These are phyloP conservation scores for Aspergillus nanangensis DNA, from an alignment of 495 filamentous ascomycete genomes.

Conservation along the genomic window DNA sequence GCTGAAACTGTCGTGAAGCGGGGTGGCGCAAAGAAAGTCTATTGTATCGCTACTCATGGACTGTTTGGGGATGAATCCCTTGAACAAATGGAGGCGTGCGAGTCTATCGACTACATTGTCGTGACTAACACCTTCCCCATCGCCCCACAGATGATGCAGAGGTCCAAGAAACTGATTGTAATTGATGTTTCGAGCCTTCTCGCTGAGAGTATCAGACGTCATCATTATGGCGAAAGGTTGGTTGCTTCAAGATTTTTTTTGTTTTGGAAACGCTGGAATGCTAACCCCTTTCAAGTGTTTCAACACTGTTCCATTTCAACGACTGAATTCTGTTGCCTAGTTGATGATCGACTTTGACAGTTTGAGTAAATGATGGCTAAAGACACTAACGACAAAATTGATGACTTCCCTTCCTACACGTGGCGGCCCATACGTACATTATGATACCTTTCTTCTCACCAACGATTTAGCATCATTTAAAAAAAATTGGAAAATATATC, in stretches of 20 bases:
- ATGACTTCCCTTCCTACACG: constrained; percentile 10
- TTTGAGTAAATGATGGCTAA: constrained; percentile 16
- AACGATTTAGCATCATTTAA: background rate
- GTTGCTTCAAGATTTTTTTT: constrained; percentile 6
- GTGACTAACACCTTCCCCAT: constrained; percentile 98
- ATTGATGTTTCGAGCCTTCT: constrained; percentile 85
- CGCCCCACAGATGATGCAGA: constrained; percentile 59
- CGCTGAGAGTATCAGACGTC: constrained; percentile 87
- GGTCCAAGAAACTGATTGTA: constrained; percentile 78
- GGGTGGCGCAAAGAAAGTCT: constrained; percentile 87
- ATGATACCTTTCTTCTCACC: constrained; percentile 1
- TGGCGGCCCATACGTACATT: background rate
- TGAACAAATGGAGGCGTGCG: constrained; percentile 84
- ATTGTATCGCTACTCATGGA: constrained; percentile 96
- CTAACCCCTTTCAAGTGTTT: constrained; percentile 76
- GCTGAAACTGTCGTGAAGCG: constrained; percentile 95
- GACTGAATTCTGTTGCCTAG: constrained; percentile 23
- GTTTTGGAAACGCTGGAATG: constrained; percentile 12
- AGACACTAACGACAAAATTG: constrained; percentile 19
- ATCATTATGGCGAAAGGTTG: constrained; percentile 79
- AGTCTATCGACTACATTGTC: constrained; percentile 88
- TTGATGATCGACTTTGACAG: background rate
- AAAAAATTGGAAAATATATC: background rate
- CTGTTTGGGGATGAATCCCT: constrained; percentile 88
- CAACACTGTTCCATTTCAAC: constrained; percentile 70